Conservation (phyloP, 2,329 filamentous ascomycete species). For the Neofusicoccum ribis region DNA sequence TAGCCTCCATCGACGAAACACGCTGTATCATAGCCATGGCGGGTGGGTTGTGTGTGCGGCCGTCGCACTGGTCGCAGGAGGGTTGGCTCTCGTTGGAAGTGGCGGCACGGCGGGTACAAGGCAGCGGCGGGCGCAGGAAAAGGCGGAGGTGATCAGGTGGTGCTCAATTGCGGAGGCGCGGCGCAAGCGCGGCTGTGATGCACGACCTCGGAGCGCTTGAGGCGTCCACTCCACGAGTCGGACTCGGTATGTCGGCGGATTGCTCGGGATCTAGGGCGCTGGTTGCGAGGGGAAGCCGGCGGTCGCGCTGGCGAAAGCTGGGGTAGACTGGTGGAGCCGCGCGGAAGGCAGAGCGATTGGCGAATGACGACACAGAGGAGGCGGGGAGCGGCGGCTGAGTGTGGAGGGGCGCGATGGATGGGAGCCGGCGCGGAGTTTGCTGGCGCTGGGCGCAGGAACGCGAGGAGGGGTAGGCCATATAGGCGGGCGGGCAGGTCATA, state of each 20-base stretch:
- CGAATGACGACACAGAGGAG: slow-evolving; percentile 4
- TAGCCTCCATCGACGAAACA: slow-evolving; percentile 43
- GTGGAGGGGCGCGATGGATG: background rate
- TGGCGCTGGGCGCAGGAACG: background rate
- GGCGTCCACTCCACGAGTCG: background rate
- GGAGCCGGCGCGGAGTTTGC: background rate
- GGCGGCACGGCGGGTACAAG: background rate
- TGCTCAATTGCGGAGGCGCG: background rate
- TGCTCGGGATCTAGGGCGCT: background rate
- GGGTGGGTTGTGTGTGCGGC: background rate
- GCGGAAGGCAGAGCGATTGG: background rate
- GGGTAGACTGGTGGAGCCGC: background rate
- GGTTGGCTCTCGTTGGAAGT: background rate
- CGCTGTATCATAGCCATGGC: slow-evolving; percentile 42
- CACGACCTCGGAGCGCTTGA: background rate
- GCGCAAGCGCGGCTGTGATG: background rate
- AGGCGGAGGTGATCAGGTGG: slow-evolving; percentile 1
- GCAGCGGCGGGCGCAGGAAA: background rate
- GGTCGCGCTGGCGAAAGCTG: background rate
- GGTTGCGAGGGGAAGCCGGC: background rate
- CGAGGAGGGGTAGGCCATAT: background rate
- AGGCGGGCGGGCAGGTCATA: background rate
- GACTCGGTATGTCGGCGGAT: background rate
- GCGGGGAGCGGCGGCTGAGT: background rate
- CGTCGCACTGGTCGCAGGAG: background rate